Conservation (phyloP, 441 rosid genomes). For the Melianthus villosus region DNA sequence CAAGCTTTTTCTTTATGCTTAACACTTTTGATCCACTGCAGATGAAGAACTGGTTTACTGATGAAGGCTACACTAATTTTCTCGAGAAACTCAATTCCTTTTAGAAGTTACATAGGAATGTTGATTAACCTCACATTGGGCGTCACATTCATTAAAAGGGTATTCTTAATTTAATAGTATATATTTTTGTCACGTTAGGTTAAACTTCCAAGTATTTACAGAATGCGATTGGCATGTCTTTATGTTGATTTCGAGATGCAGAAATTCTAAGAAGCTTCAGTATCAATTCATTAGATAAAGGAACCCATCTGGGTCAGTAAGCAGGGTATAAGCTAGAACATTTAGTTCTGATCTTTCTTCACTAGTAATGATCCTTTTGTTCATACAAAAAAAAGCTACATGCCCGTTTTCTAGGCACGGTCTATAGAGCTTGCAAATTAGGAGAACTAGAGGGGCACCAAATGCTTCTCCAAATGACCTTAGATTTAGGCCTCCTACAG, state of each 20-base stretch:
- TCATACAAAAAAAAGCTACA: constrained; percentile 50
- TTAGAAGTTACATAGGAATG: no score
- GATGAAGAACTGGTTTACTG: constrained; percentile 23
- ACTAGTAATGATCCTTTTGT: constrained; percentile 19
- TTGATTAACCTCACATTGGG: no score
- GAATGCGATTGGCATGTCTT: no score
- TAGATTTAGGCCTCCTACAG: constrained; percentile 63
- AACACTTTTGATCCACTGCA: constrained; percentile 19
- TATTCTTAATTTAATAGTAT: no score
- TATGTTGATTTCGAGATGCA: no score
- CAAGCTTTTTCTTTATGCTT: no score
- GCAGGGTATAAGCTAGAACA: constrained; percentile 37
- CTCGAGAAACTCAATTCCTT: no score
- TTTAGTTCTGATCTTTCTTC: constrained; percentile 19
- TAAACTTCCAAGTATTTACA: no score
- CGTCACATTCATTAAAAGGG: no score
- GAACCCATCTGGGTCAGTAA: constrained; percentile 85
- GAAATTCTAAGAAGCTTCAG: no score
- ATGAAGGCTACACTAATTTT: no score
- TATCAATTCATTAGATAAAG: constrained; percentile 81
- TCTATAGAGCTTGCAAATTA: constrained; percentile 46
- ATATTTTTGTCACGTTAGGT: no score
- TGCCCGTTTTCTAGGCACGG: constrained; percentile 65
- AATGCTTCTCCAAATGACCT: constrained; percentile 40
- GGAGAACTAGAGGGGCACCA: constrained; percentile 33